Evolutionary conservation across 208 protist genomes (phyloP).

Genomic region (Angomonas deanei): DNA sequence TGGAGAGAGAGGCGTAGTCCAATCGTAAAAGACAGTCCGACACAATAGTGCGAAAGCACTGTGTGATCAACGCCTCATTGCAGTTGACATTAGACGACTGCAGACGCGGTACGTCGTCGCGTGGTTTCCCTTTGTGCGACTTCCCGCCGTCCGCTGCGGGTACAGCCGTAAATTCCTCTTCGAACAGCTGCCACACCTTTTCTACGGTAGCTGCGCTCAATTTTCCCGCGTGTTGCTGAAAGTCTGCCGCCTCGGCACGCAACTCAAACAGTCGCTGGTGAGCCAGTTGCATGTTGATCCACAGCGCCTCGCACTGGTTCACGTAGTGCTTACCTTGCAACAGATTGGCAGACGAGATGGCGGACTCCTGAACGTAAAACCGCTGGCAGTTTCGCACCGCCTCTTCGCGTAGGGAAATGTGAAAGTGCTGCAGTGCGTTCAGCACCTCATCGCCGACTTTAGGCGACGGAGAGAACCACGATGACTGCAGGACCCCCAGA

Average conservation of each 20-base stretch:
- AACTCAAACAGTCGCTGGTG: slow-evolving; percentile 1
- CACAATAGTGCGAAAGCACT: neutral
- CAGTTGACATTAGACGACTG: neutral
- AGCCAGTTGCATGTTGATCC: neutral
- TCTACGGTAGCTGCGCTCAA: slow-evolving; percentile 8
- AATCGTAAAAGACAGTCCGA: slow-evolving; percentile 11
- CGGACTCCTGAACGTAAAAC: neutral
- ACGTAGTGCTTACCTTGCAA: neutral
- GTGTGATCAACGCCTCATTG: neutral
- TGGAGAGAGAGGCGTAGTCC: slow-evolving; percentile 14
- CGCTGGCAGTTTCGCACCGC: neutral
- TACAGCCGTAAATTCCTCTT: slow-evolving; percentile 11
- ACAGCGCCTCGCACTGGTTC: neutral
- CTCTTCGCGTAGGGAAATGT: slow-evolving; percentile 16
- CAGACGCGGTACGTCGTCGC: neutral
- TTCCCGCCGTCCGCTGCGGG: neutral
- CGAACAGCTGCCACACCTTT: slow-evolving; percentile 9
- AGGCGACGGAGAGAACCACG: slow-evolving; percentile 9
- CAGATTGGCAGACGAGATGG: neutral
- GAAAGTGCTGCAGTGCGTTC: slow-evolving; percentile 41
- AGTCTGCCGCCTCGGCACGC: neutral
- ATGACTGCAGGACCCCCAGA: neutral
- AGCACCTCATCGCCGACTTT: slow-evolving; percentile 16
- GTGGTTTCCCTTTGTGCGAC: neutral
- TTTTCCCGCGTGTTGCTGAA: neutral